phyloP scores from a whole-genome alignment of 192 early-diverging fungal genomes.

The Radiomyces spectabilis region DNA sequence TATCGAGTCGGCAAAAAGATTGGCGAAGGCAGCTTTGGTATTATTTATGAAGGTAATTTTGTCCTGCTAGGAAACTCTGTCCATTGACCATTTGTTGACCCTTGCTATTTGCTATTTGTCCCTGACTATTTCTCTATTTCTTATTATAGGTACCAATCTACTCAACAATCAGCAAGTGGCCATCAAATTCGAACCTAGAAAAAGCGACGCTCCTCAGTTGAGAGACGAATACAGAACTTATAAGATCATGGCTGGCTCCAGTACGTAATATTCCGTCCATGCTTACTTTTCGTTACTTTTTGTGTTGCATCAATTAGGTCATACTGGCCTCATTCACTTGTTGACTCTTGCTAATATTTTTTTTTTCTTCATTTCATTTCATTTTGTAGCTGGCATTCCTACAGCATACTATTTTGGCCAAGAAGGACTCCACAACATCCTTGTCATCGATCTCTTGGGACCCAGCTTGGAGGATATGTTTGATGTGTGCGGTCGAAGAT shows the following conservation, averaged over 20 bases:
- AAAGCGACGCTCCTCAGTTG: conserved; percentile 95
- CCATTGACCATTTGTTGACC: neutral
- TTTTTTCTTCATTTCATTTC: neutral
- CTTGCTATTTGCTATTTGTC: neutral
- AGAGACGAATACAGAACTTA: conserved; percentile 94
- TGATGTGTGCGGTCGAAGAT: conserved; percentile 86
- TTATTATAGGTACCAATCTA: conserved; percentile 68
- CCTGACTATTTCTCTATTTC: neutral
- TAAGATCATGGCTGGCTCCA: conserved; percentile 76
- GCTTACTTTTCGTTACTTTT: neutral
- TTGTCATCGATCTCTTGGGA: conserved; percentile 92
- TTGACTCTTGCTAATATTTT: no score
- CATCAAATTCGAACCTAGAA: conserved; percentile 96
- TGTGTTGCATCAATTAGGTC: no score
- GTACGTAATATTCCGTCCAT: conserved; percentile 14
- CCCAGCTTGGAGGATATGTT: conserved; percentile 92
- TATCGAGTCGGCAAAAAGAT: conserved; percentile 95
- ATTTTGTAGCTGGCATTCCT: conserved; percentile 82
- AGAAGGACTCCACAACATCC: conserved; percentile 90
- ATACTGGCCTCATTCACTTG: no score
- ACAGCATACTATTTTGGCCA: conserved; percentile 91
- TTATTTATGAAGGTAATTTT: conserved; percentile 92
- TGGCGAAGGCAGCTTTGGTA: conserved; percentile 97
- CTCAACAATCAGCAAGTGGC: conserved; percentile 88
- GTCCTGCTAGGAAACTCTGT: no score